Conservation (phyloP, 495 filamentous ascomycete genomes). For the Penicillium pancosmium region DNA sequence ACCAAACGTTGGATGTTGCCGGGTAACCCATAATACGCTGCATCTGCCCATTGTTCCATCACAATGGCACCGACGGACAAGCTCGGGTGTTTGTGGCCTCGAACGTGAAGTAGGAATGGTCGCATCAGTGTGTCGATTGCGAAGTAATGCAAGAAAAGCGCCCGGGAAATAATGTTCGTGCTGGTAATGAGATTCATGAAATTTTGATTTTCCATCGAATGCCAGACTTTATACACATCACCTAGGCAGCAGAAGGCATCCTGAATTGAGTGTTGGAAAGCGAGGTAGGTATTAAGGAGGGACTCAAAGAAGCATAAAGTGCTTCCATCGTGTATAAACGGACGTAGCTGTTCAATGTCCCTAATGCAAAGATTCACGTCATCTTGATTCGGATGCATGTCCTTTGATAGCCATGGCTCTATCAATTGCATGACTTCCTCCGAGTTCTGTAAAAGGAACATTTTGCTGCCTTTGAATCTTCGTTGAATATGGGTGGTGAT, state of each 20-base stretch:
- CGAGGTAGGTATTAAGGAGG: not conserved
- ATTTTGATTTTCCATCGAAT: not conserved
- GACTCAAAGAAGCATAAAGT: not conserved
- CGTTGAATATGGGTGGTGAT: not conserved
- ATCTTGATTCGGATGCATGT: not conserved
- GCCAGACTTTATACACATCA: not conserved
- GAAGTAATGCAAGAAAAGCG: not conserved
- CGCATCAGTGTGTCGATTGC: not conserved
- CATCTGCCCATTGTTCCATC: not conserved
- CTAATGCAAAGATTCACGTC: not conserved
- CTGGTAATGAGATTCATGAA: not conserved
- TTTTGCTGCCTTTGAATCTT: not conserved
- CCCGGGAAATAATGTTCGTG: not conserved
- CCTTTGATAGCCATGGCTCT: not conserved
- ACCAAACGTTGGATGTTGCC: not conserved
- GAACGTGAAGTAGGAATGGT: slow-evolving; percentile 56
- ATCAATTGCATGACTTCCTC: not conserved
- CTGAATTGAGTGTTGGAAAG: not conserved
- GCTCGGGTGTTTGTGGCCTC: slow-evolving; percentile 53
- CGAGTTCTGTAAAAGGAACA: not conserved
- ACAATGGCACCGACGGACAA: not conserved
- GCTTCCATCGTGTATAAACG: not conserved
- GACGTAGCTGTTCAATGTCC: not conserved
- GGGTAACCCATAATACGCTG: not conserved
- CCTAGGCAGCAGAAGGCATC: not conserved